A percentile compares a stretch with the other conserved stretches of the same genome.
Evolutionary conservation across 306 rosid genomes (phyloP).

Genomic region (Crataegus laevigata): DNA sequence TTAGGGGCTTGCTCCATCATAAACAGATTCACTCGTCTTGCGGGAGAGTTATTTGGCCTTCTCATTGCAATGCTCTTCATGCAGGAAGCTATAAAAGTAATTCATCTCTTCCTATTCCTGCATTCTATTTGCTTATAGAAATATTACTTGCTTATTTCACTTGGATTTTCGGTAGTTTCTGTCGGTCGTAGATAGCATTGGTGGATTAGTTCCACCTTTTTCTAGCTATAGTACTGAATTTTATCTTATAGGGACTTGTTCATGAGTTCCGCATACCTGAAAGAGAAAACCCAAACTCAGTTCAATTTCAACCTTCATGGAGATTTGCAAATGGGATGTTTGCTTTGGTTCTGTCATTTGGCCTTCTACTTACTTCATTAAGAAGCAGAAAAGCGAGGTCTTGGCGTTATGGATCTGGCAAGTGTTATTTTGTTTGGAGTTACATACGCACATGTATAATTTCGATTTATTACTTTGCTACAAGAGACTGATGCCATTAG

Average conservation of each 20-base stretch:
- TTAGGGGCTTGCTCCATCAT: constrained; percentile 79
- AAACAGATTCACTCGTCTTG: constrained; percentile 77
- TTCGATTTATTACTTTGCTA: not conserved
- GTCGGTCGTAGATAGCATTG: not conserved
- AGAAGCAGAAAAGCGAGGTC: constrained; percentile 74
- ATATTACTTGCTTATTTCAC: constrained; percentile 6
- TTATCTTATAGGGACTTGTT: constrained; percentile 51
- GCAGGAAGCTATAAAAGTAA: constrained; percentile 79
- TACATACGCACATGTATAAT: not conserved
- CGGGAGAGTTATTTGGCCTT: constrained; percentile 78
- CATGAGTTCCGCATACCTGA: constrained; percentile 58
- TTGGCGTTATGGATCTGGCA: constrained; percentile 76
- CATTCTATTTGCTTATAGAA: not conserved
- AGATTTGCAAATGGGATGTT: constrained; percentile 85
- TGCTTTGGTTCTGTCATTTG: constrained; percentile 72
- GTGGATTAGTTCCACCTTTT: not conserved
- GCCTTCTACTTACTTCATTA: constrained; percentile 61
- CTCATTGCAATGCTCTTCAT: constrained; percentile 79
- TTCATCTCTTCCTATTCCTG: constrained; percentile 2
- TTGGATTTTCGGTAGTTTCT: not conserved
- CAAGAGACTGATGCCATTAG: not conserved
- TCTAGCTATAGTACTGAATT: not conserved
- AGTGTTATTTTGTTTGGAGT: constrained; percentile 2
- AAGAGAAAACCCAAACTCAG: constrained; percentile 38
- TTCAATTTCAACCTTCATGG: constrained; percentile 69